Base-by-base conservation (phyloP, 495 filamentous ascomycete species). In the Aspergillus bertholletiae region DNA sequence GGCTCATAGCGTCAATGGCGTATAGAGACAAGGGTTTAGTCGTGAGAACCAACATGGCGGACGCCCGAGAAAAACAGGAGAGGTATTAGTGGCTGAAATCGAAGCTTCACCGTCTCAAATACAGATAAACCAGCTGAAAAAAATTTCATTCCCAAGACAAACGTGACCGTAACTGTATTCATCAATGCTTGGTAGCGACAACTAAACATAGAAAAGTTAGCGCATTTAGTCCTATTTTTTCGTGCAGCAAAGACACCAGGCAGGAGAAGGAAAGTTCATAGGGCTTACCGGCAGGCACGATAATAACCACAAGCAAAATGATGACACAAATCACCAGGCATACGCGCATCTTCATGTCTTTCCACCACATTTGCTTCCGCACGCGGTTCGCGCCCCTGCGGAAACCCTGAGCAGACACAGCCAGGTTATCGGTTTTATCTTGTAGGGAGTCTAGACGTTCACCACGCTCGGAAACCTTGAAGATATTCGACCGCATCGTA, bases 291-390 rank as follows among this genome's bases (percentile, higher is more conserved):
- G 86, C 77, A 46, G 90, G 91, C 53, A 96, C 86, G 64, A 97
- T 92, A 66, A 98, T 97, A 66, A 98, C 83, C 51, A 96, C 75
- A 53, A 97, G 79, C 57, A 97, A 75, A 49, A 97, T 77, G 63
- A 96, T 86, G 72, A 97, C 87, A 55, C 89, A 93, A 52, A 86
- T 79, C 55, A 91, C 88, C 63, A 99, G 77, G 71, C 92, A 97
- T 76, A 97, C 94, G 65, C 93, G 85, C 94, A 97, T 99, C 82
- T 96, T 96, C 91, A 97, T 96, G 72, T 98, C 93, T 83, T 92
- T 88, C 88, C 85, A 88, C 85, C 84, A 91, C 87, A 96, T 96
- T 68, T 91, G 79, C 82, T 97, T 97, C 62, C 93, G 84, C 53
- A 97, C 93, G 59, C 89, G 81, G 75, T 97, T 97, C 64, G 94